These are phyloP conservation scores for Penicillium expansum DNA, from an alignment of 2,329 filamentous ascomycete genomes.

Conservation along the genomic window DNA sequence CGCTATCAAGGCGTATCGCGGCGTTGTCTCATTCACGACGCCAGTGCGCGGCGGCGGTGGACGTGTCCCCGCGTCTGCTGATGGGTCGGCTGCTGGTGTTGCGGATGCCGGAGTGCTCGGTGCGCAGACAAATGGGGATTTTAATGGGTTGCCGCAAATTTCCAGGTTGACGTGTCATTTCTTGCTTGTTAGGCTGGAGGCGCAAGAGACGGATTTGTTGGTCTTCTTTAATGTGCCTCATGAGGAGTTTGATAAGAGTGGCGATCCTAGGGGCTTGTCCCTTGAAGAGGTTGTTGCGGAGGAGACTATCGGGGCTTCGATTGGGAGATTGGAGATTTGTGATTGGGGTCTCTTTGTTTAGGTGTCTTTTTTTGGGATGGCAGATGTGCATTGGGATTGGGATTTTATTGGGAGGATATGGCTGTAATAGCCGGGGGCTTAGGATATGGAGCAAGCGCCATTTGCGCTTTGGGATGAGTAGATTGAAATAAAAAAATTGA, in stretches of 20 bases:
- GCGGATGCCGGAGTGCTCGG: not conserved
- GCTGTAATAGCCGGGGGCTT: not conserved
- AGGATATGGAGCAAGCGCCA: not conserved
- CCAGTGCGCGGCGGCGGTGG: slow-evolving; percentile 8
- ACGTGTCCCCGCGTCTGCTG: not conserved
- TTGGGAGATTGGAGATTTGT: slow-evolving; percentile 71
- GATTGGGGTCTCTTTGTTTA: slow-evolving; percentile 73
- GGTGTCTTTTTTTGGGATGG: not conserved
- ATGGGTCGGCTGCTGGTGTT: not conserved
- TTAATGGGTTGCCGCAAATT: slow-evolving; percentile 2
- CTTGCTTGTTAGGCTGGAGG: slow-evolving; percentile 71
- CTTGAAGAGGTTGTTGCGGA: slow-evolving; percentile 58
- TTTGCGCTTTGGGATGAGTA: not conserved
- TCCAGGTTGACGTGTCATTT: slow-evolving; percentile 67
- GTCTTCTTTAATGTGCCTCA: slow-evolving; percentile 87
- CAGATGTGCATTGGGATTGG: not conserved
- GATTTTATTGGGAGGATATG: not conserved
- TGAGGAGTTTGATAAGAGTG: slow-evolving; percentile 68
- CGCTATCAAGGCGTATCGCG: slow-evolving; percentile 25
- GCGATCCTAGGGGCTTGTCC: slow-evolving; percentile 65
- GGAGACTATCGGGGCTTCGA: slow-evolving; percentile 49
- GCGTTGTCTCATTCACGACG: slow-evolving; percentile 28
- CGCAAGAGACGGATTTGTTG: slow-evolving; percentile 74
- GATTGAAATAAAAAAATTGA: not conserved
- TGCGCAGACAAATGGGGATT: not conserved